Evolutionary conservation across 1,139 yeast genomes (phyloP).

Genomic region (Entelexis sorbosivorans): DNA sequence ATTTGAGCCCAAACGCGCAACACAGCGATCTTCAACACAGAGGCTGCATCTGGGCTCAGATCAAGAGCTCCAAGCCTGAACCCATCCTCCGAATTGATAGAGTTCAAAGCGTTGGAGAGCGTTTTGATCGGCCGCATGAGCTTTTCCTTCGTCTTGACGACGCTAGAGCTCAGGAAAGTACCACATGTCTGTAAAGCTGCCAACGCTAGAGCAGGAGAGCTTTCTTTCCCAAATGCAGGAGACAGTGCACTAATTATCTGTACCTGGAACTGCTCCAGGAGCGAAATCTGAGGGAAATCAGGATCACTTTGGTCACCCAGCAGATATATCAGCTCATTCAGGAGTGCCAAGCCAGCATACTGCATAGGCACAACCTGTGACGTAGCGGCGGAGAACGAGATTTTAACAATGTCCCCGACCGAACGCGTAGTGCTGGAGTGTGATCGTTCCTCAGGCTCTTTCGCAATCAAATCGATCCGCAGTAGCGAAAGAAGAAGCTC

Average conservation of each 20-base stretch:
- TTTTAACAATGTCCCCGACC: constrained; percentile 61
- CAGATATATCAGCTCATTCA: constrained; percentile 47
- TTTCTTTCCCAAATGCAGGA: constrained; percentile 73
- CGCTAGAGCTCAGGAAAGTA: constrained; percentile 52
- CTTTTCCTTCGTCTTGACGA: constrained; percentile 40
- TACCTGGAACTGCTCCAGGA: constrained; percentile 87
- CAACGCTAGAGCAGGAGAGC: constrained; percentile 63
- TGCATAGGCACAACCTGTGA: constrained; percentile 54
- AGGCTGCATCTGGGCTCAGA: constrained; percentile 37
- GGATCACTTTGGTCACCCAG: constrained; percentile 54
- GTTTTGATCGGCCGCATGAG: constrained; percentile 56
- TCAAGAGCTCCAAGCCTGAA: constrained; percentile 39
- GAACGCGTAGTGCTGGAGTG: constrained; percentile 36
- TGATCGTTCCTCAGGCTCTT: constrained; percentile 32
- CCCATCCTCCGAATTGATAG: constrained; percentile 29
- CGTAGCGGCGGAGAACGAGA: constrained; percentile 79
- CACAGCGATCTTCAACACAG: constrained; percentile 56
- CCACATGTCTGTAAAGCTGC: constrained; percentile 74
- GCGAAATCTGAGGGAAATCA: constrained; percentile 55
- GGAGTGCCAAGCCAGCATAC: constrained; percentile 52
- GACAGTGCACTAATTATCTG: constrained; percentile 82
- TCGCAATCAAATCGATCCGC: constrained; percentile 35
- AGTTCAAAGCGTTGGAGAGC: constrained; percentile 57
- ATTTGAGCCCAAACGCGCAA: constrained; percentile 85
- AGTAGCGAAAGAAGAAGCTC: constrained; percentile 47